Base-by-base conservation (phyloP, 495 filamentous ascomycete species). In the Trichocladium uniseriatum region DNA sequence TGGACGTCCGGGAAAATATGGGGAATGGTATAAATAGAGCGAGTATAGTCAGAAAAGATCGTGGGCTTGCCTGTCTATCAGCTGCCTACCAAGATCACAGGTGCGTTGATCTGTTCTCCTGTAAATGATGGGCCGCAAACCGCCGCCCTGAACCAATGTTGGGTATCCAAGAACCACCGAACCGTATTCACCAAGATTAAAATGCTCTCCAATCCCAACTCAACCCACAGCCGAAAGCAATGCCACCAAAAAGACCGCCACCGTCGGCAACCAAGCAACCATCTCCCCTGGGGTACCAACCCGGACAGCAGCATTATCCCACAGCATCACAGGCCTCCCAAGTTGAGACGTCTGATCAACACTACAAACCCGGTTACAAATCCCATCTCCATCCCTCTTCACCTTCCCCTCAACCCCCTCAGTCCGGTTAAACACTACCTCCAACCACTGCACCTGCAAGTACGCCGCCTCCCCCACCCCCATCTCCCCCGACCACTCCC, bases 401-500 rank as follows among this genome's bases (percentile, higher is more conserved):
- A 31, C 31, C 19, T 34, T 51, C 8, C 40, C 41, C 5, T 21
- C 19, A 19, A 36, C 32, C 27, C 37, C 7, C 16, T 58, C 62
- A 5, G 69, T 74, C 1, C 45, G 71, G 54, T 90, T 90, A 54
- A 80, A 90, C 4, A 79, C 74, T 50, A 89, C 55, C 56, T 89
- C 83, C 19, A 89, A 77, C 76, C 82, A 88, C 58, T 87, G 80
- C 22, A 90, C 72, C 54, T 83, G 82, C 55, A 88, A 62, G 45
- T 76, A 75, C 4, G 86, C 83, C 21, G 73, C 72, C 2, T 75
- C 69, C 0, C 70, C 70, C 1, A 76, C 55, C 8, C 53, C 69
- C 83, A 90, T 83, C 52, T 86, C 81, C 1, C 86, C 86, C 1
- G 80, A 77, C 85, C 85, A 90, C 3, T 65, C 54, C 0, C 84